Evolutionary conservation across 768 basidiomycete genomes (phyloP).

Genomic region (Rhizopogon salebrosus): DNA sequence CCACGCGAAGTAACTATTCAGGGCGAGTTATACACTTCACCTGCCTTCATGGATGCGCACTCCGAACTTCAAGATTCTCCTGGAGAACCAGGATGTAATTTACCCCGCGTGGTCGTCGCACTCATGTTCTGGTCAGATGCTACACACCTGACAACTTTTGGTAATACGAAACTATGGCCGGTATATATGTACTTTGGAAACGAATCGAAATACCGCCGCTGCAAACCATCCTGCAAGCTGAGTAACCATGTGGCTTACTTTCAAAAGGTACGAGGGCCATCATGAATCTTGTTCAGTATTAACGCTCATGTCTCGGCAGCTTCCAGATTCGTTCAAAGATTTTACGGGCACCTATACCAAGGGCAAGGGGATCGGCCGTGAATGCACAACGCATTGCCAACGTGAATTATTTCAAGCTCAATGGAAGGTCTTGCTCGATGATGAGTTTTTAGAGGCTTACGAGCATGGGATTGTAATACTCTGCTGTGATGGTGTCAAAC

Average conservation of each 20-base stretch:
- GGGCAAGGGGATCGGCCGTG: background rate
- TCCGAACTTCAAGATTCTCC: slow-evolving; percentile 8
- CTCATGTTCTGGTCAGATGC: slow-evolving; percentile 27
- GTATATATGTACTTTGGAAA: slow-evolving; percentile 18
- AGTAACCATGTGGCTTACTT: slow-evolving; percentile 9
- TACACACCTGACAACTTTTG: slow-evolving; percentile 26
- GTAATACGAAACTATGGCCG: slow-evolving; percentile 20
- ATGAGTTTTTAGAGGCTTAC: slow-evolving; percentile 15
- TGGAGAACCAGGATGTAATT: slow-evolving; percentile 11
- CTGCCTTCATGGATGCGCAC: slow-evolving; percentile 8
- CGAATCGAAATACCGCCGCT: slow-evolving; percentile 16
- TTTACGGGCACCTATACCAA: background rate
- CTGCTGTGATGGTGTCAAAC: slow-evolving; percentile 8
- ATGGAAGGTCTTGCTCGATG: slow-evolving; percentile 13
- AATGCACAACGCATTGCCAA: slow-evolving; percentile 9
- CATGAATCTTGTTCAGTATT: background rate
- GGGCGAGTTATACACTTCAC: slow-evolving; percentile 14
- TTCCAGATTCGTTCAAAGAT: slow-evolving; percentile 9
- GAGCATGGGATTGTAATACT: slow-evolving; percentile 15
- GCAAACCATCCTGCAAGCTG: slow-evolving; percentile 8
- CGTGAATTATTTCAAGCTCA: slow-evolving; percentile 10
- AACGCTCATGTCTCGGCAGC: background rate
- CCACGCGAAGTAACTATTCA: slow-evolving; percentile 1
- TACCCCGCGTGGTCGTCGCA: slow-evolving; percentile 13
- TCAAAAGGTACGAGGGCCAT: slow-evolving; percentile 1